These are phyloP conservation scores for Pythium rishiriense DNA, from an alignment of 352 stramenopile genomes.

Conservation along the genomic window DNA sequence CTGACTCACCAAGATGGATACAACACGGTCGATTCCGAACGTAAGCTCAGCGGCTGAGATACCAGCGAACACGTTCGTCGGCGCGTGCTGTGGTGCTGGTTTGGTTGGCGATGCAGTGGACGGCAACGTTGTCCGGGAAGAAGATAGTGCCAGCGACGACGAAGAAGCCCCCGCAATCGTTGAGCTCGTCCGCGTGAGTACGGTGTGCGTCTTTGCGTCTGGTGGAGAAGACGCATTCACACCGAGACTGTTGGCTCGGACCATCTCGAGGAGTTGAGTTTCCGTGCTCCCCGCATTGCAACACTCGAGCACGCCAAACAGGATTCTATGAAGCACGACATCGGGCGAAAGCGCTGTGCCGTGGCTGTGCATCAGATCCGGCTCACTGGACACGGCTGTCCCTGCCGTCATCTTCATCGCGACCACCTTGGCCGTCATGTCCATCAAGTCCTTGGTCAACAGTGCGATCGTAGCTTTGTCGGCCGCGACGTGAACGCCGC, in stretches of 20 bases:
- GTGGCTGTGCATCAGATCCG: neutral
- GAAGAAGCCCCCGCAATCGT: neutral
- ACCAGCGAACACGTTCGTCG: neutral
- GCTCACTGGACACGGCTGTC: neutral
- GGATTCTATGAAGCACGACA: conserved; percentile 23
- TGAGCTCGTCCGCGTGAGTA: conserved; percentile 1
- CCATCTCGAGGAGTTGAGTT: conserved; percentile 34
- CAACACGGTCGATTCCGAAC: conserved; percentile 22
- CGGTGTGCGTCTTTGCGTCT: neutral
- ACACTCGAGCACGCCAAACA: conserved; percentile 33
- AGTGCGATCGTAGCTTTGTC: conserved; percentile 68
- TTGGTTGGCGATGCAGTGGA: neutral
- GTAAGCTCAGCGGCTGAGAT: conserved; percentile 12
- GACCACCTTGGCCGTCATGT: conserved; percentile 33
- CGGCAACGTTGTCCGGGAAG: neutral
- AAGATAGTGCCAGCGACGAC: neutral
- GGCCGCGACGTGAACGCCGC: conserved; percentile 59
- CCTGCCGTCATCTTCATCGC: neutral
- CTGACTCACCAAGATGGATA: neutral
- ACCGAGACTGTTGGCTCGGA: conserved; percentile 6
- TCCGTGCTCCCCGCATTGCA: conserved; percentile 35
- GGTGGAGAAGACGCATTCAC: neutral
- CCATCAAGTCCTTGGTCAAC: conserved; percentile 58
- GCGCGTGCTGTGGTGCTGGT: neutral
- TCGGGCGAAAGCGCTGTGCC: neutral